Base-by-base conservation (phyloP, 257 asterid genomes). In the Solanum paucissectum region DNA sequence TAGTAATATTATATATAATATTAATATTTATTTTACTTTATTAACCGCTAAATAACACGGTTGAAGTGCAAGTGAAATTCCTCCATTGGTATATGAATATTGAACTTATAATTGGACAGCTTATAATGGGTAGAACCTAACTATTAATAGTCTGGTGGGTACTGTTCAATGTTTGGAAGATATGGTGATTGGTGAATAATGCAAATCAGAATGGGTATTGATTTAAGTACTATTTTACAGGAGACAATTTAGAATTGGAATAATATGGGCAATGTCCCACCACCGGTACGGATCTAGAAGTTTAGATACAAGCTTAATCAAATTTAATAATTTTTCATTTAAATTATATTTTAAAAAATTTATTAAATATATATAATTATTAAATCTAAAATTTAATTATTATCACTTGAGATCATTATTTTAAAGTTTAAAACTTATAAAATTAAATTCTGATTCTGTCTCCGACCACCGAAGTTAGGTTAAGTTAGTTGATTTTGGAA, bases 401-500 rank as follows among this genome's bases (percentile, higher is more conserved):
- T 23, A 62, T 62, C 7, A 23, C 12, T 62, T 27, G 2, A 66
- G 14, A 12, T 66, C 0, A 1, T 66, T 3, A 27, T 27, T 27
- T 12, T 27, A 27, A 25, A 11, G 25, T 25, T 10, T 25, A 25
- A 25, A 12, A 25, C 1, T 4, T 16, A 33, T 29, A 72, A 33
- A 33, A 72, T 72, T 72, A 2, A 72, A 32, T 16, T 71, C 4
- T 32, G 25, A 32, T 14, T 69, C 4, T 7, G 4, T 55, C 9
- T 16, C 1, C 4, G 4, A 52, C 23, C n/a, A 12, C 4, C 10
- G 6, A 27, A 2, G 73, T 66, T 25, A 66, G 76, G 85, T 69
- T 55, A 87, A 76, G 87, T 91, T 88, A 36, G 90, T 92, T 89
- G 87, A 87, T 38, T 84, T 91, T 37, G 86, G 90, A 88, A 82